Conservation (phyloP, 768 basidiomycete species). For the Strobilomyces confusus region DNA sequence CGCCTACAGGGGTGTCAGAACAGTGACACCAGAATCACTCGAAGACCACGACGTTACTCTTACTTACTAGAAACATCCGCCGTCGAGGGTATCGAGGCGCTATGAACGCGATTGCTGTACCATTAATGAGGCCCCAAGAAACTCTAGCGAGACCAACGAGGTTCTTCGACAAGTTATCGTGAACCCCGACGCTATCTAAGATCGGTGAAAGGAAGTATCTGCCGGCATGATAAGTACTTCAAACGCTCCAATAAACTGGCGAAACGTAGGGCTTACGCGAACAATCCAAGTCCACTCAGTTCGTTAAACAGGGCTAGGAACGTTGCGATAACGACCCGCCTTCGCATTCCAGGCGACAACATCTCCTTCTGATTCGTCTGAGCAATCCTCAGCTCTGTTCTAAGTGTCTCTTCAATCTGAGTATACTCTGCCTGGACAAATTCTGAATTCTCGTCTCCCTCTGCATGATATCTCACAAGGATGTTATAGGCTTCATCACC, state of each 20-base stretch:
- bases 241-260: not conserved
- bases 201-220: conserved; percentile 13
- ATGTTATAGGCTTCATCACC: conserved; percentile 43
- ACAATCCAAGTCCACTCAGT: conserved; percentile 8
- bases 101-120: not conserved
- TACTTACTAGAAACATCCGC: conserved; percentile 8
- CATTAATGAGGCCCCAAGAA: conserved; percentile 6
- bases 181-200: conserved; percentile 14
- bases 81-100: conserved; percentile 8
- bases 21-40: not conserved
- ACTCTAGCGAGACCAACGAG: conserved; percentile 5
- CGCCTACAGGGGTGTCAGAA: not conserved
- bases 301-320: conserved; percentile 13
- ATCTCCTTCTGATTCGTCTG: not conserved
- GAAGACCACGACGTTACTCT: too few relatives aligned
- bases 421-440: too few relatives aligned
- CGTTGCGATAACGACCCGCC: conserved; percentile 7
- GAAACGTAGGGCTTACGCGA: not conserved
- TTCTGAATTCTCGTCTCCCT: conserved; percentile 52
- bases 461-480: conserved; percentile 56
- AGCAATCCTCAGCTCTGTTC: conserved; percentile 17
- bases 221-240: not conserved
- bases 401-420: conserved; percentile 37
- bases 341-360: conserved; percentile 14
- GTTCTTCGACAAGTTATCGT: not conserved